Percentiles rank a stretch among this genome's conserved stretches.
phyloP scores from a whole-genome alignment of 495 filamentous ascomycete species.

The Rhypophila decipiens region DNA sequence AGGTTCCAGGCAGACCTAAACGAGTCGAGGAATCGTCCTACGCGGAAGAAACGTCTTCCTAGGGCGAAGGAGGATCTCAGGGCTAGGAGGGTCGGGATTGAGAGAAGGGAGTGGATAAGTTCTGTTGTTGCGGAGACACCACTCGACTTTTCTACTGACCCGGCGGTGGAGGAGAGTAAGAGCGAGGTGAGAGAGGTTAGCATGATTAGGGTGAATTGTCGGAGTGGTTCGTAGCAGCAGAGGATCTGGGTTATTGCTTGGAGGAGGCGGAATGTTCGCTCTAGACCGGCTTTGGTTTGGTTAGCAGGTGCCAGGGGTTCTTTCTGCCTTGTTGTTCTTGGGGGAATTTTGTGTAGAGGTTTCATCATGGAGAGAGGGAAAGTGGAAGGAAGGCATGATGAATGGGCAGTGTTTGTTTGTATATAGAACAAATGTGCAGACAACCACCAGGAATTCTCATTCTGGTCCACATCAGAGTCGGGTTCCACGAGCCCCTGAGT shows the following conservation, averaged over 20 bases:
- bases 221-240: conserved; percentile 5
- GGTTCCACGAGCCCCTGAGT: no score
- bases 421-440: no score
- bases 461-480: no score
- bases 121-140: no score
- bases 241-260: conserved; percentile 40
- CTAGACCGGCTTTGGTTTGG: conserved; percentile 43
- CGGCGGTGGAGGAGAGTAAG: conserved; percentile 7
- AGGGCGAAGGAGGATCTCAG: conserved; percentile 26
- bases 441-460: no score
- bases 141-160: no score
- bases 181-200: conserved; percentile 2
- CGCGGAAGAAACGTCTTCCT: conserved; percentile 53
- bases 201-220: not conserved
- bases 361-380: not conserved
- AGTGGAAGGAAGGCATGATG: not conserved
- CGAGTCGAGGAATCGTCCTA: conserved; percentile 57
- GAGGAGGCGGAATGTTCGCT: conserved; percentile 56
- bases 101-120: not conserved
- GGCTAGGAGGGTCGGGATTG: conserved; percentile 10
- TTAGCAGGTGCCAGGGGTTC: not conserved
- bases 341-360: not conserved
- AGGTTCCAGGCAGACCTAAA: conserved; percentile 43
- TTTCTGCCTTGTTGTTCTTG: not conserved
- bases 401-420: no score